Evolutionary conservation across 441 rosid genomes (phyloP).

Genomic region (Flueggea neowawraea): DNA sequence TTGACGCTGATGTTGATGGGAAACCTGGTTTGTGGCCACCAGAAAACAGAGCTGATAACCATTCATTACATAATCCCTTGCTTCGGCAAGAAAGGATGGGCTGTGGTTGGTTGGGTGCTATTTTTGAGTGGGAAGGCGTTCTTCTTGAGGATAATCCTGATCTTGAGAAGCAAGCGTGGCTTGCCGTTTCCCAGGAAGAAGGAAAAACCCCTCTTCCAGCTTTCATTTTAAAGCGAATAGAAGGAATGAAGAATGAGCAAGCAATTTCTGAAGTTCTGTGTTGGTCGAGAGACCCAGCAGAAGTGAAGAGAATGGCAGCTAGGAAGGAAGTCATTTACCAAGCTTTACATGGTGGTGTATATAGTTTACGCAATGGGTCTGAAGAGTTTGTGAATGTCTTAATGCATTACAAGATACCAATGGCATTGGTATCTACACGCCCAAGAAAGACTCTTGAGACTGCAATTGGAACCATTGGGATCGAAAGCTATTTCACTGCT

Average conservation of each 20-base stretch:
- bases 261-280: constrained; percentile 92
- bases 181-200: constrained; percentile 80
- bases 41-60: constrained; percentile 78
- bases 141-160: constrained; percentile 82
- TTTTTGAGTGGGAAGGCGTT: constrained; percentile 98
- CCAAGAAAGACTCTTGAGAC: constrained; percentile 71
- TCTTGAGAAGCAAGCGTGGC: constrained; percentile 84
- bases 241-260: constrained; percentile 97
- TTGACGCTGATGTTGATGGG: constrained; percentile 37
- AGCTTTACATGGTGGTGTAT: constrained; percentile 78
- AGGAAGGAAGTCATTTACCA: constrained; percentile 84
- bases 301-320: constrained; percentile 67
- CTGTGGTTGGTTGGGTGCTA: constrained; percentile 96
- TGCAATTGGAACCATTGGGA: constrained; percentile 68
- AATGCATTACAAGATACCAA: constrained; percentile 85
- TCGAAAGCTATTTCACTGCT: constrained; percentile 62
- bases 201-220: constrained; percentile 84
- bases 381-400: constrained; percentile 80
- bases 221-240: constrained; percentile 60
- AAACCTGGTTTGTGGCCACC: constrained; percentile 84
- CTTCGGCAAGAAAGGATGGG: constrained; percentile 97
- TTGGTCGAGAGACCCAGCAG: constrained; percentile 87
- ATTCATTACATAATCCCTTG: constrained; percentile 78
- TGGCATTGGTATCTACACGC: constrained; percentile 95
- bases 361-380: constrained; percentile 63